Base-by-base conservation (phyloP, 1,139 yeast species). In the Yamadazyma blattariae region DNA sequence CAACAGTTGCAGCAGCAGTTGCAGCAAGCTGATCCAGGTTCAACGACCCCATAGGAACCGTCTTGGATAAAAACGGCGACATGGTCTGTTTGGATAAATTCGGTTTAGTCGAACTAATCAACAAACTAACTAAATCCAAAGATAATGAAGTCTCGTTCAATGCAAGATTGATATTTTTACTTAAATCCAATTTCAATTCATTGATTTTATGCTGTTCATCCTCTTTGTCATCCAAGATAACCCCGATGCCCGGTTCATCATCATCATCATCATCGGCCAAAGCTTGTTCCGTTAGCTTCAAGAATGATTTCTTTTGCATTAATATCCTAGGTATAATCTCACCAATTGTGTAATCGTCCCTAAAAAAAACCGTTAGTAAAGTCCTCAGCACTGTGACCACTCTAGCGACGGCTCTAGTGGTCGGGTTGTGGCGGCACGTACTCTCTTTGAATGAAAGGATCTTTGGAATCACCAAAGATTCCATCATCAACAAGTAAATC, bases 111-210 rank as follows among this genome's bases (percentile, higher is more conserved):
- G 88, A 74, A n/a, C 96, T 83, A 30, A 92, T 68, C 37, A 94
- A 62, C 40, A 92, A 67, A 2, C 96, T 87, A 2, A 90, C 83
- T 48, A 90, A 86, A 52, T 92, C 98, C 39, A 90, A 65, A 1
- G 96, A 82, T 28, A 92, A 62, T 0, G 96, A 89, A 0, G 95
- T 81, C 54, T 92, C 97, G 54, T 92, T 92, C 49, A 86, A 67
- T 1, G 98, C 96, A 3, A 75, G 59, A 39, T 69, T 77, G 22
- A 89, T 70, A 33, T 74, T 67, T 20, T 67, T 68, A 16, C 80
- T 53, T 36, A 87, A 67, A 41, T 81, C 80, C 13, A 65, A 56
- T 41, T 85, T 78, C 19, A 79, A 70, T 35, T 69, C 70, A 34
- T 69, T 70, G 48, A 84, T 82, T 15, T 70, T 47, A 17, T 48